A percentile compares a stretch with the other conserved stretches of the same genome.
These are phyloP conservation scores for Cucurbita moschata DNA, from an alignment of 306 rosid genomes.

Conservation along the genomic window DNA sequence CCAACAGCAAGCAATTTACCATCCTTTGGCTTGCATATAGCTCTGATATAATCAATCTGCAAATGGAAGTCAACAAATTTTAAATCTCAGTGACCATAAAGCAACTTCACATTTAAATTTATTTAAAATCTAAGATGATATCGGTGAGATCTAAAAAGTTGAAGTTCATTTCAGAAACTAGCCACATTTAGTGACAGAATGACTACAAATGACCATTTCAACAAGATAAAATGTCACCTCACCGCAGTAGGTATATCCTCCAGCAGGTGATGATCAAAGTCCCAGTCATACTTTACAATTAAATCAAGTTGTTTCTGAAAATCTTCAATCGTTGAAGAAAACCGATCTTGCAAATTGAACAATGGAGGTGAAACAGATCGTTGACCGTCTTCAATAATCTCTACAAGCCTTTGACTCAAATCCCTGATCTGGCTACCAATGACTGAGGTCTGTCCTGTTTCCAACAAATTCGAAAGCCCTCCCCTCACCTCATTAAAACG, in stretches of 20 bases:
- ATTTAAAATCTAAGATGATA: background rate
- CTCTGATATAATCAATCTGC: slow-evolving; percentile 77
- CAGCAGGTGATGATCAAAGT: slow-evolving; percentile 84
- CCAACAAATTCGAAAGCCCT: slow-evolving; percentile 53
- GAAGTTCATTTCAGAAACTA: background rate
- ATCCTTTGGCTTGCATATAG: slow-evolving; percentile 69
- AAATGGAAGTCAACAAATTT: slow-evolving; percentile 4
- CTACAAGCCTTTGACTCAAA: slow-evolving; percentile 72
- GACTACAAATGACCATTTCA: slow-evolving; percentile 17
- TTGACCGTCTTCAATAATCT: slow-evolving; percentile 79
- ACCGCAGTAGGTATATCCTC: slow-evolving; percentile 97
- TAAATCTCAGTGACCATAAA: slow-evolving; percentile 12
- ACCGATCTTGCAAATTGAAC: slow-evolving; percentile 73
- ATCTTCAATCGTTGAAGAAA: slow-evolving; percentile 70
- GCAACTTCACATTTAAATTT: background rate
- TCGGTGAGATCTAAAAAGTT: background rate
- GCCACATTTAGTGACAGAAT: background rate
- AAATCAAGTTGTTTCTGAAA: slow-evolving; percentile 94
- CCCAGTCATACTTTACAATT: slow-evolving; percentile 95
- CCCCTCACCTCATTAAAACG: slow-evolving; percentile 60
- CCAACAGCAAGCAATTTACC: slow-evolving; percentile 94
- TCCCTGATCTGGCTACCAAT: slow-evolving; percentile 64
- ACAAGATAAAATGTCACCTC: slow-evolving; percentile 72
- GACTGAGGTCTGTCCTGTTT: slow-evolving; percentile 49
- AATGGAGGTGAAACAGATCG: slow-evolving; percentile 78